Percentiles rank a stretch among this genome's conserved stretches.
phyloP scores from a whole-genome alignment of 768 basidiomycete species.

The Mycena crocata region DNA sequence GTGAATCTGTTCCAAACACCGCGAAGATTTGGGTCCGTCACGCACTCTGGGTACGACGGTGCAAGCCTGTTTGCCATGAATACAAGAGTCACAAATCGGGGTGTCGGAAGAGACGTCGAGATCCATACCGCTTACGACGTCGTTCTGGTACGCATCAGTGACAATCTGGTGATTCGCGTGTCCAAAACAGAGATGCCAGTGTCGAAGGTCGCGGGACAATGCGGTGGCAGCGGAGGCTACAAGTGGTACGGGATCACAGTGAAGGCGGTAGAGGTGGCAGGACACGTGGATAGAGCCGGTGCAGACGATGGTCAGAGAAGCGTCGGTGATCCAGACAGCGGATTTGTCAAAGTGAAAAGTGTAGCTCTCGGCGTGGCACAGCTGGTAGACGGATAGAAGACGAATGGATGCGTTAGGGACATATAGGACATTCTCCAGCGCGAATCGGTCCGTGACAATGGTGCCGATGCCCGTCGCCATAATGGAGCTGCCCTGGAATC shows the following conservation, averaged over 20 bases:
- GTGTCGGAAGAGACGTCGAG: neutral
- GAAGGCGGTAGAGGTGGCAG: neutral
- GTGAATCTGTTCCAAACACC: no score
- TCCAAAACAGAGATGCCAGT: neutral
- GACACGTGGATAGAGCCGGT: neutral
- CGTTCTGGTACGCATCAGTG: neutral
- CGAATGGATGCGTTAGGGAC: constrained; percentile 12
- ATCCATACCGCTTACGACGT: neutral
- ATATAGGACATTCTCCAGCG: constrained; percentile 1
- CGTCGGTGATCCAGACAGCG: neutral
- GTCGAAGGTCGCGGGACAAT: neutral
- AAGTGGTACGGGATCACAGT: no score
- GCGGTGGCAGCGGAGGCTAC: neutral
- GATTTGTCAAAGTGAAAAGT: neutral
- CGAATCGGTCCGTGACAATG: neutral
- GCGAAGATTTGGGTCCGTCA: no score
- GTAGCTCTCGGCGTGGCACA: neutral
- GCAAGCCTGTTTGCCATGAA: no score
- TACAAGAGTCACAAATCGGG: neutral
- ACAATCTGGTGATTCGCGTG: neutral
- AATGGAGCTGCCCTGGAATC: constrained; percentile 16
- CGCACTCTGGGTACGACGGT: no score
- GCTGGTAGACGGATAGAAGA: constrained; percentile 10
- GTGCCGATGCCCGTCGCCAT: no score
- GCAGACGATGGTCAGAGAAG: neutral